phyloP scores from a whole-genome alignment of 139 green algal genomes.

The Trebouxia sp. region DNA sequence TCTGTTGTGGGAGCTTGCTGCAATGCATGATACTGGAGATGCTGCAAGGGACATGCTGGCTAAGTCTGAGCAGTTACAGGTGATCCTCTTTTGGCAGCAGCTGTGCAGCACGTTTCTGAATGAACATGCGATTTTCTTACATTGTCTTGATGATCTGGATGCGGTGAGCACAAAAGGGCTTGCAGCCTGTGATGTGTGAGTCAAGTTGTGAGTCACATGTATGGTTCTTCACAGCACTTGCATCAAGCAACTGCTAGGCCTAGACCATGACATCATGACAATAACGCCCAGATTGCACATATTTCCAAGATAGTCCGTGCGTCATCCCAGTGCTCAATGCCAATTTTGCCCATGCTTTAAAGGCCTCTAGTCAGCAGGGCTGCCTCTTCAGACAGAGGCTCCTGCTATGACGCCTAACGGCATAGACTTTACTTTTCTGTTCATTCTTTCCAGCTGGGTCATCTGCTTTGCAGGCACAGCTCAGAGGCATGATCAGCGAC shows the following conservation, averaged over 20 bases:
- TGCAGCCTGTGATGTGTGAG: not conserved
- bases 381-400: not conserved
- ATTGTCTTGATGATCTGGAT: too few relatives aligned
- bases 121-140: too few relatives aligned
- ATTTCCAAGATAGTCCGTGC: not conserved
- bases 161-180: not conserved
- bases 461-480: conserved; percentile 46
- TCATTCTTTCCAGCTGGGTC: too few relatives aligned
- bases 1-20: conserved; percentile 64
- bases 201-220: not conserved
- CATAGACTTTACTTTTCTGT: not conserved
- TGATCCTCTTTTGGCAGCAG: not conserved
- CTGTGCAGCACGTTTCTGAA: not conserved
- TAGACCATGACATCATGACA: too few relatives aligned
- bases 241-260: not conserved
- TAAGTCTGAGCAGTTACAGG: conserved; percentile 51
- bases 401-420: too few relatives aligned
- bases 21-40: conserved; percentile 47
- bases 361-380: not conserved
- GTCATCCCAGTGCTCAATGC: not conserved
- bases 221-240: not conserved
- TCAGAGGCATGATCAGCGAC: conserved; percentile 59
- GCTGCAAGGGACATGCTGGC: conserved; percentile 49
- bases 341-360: not conserved
- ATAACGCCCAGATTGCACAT: not conserved